Percentiles rank a stretch among this genome's conserved stretches.
Conservation (phyloP, 805 yeast species). For the Candida multigemmis region DNA sequence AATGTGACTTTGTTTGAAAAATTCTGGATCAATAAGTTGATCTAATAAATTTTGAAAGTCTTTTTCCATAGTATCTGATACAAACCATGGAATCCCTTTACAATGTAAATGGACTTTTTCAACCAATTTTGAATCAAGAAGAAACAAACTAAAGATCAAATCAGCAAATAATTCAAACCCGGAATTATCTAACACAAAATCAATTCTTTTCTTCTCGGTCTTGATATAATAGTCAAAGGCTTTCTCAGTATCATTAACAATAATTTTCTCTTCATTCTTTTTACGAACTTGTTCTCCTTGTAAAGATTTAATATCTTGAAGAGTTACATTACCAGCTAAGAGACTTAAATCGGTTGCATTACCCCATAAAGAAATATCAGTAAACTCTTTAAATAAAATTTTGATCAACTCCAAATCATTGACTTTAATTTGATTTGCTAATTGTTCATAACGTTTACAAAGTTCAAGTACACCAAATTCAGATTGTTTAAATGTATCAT, state of each 20-base stretch:
- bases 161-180: constrained; percentile 80
- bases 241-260: constrained; percentile 61
- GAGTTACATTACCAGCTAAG: constrained; percentile 69
- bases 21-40: constrained; percentile 43
- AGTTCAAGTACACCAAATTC: constrained; percentile 72
- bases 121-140: constrained; percentile 59
- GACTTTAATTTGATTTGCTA: constrained; percentile 24
- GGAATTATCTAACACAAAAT: constrained; percentile 83
- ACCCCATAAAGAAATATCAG: constrained; percentile 93
- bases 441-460: constrained; percentile 48
- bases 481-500: constrained; percentile 67
- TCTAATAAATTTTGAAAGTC: constrained; percentile 56
- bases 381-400: constrained; percentile 68
- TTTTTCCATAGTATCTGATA: constrained; percentile 84
- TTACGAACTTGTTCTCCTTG: constrained; percentile 88
- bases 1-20: constrained; percentile 13
- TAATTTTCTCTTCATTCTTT: constrained; percentile 68
- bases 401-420: constrained; percentile 34
- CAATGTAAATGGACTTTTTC: constrained; percentile 70
- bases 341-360: constrained; percentile 93
- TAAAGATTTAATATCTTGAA: constrained; percentile 82
- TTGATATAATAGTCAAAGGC: constrained; percentile 50
- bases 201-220: constrained; percentile 43
- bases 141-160: constrained; percentile 20
- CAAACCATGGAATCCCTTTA: constrained; percentile 94